Percentiles rank a stretch among this genome's conserved stretches.
Evolutionary conservation across 2,329 filamentous ascomycete species (phyloP).

Genomic region (Claviceps arundinis): DNA sequence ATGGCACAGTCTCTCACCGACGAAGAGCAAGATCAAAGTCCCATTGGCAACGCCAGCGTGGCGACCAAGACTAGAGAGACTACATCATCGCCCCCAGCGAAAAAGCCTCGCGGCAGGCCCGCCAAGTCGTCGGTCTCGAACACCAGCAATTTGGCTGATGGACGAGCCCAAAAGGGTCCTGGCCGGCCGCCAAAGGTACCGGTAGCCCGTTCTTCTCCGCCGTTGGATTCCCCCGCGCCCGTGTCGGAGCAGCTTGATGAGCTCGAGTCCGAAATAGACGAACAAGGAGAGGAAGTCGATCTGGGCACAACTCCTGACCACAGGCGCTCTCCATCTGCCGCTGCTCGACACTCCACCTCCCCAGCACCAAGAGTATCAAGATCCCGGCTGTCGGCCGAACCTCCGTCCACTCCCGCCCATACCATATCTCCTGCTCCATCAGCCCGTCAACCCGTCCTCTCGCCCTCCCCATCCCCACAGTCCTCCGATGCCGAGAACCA

Average conservation of each 20-base stretch:
- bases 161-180: slow-evolving; percentile 16
- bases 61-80: slow-evolving; percentile 23
- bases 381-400: slow-evolving; percentile 10
- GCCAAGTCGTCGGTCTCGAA: slow-evolving; percentile 10
- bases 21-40: slow-evolving; percentile 14
- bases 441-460: slow-evolving; percentile 39
- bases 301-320: neutral
- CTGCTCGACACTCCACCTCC: neutral
- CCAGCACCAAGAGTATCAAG: neutral
- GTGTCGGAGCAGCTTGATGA: slow-evolving; percentile 5
- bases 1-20: slow-evolving; percentile 8
- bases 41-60: slow-evolving; percentile 28
- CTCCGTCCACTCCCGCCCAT: slow-evolving; percentile 30
- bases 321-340: neutral
- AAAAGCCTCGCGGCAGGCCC: slow-evolving; percentile 14
- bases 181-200: slow-evolving; percentile 17
- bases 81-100: slow-evolving; percentile 10
- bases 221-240: neutral
- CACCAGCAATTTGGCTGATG: slow-evolving; percentile 5
- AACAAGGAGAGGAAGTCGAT: neutral
- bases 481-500: slow-evolving; percentile 72
- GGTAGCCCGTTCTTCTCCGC: neutral
- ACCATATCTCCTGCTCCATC: slow-evolving; percentile 31
- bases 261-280: slow-evolving; percentile 5
- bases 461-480: slow-evolving; percentile 56